Evolutionary conservation across 1,284 basidiomycete genomes (phyloP), one percentile per base, ranked within the genome.

Genomic region (Leccinum fallax): DNA sequence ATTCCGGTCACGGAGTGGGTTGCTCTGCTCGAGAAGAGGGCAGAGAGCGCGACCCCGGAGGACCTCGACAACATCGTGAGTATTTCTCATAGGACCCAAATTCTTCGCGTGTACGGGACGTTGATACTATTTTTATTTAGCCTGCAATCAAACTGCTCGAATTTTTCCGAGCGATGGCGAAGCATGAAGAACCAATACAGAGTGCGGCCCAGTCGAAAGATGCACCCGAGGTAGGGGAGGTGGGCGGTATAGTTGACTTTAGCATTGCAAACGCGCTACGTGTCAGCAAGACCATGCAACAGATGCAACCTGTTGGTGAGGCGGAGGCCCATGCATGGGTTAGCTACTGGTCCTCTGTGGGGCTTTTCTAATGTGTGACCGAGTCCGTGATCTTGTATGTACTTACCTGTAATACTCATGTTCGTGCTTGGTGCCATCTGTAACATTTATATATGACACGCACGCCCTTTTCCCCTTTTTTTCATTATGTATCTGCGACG

Each of bases 121-220:
- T 21, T 46, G 43, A 46, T 11, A n/a, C 2, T n/a, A n/a, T 46
- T 46, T 19, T 51, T 2, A 26, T 51, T 30, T 30, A 71, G 72
- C 70, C 71, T 57, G 71, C 71, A 0, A 66, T 74, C 26, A 74
- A 73, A 46, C 57, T 72, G 0, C 60, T 73, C 15, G 63, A 64
- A 3, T 74, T 63, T 51, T 63, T 65, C 48, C 63, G 65, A 5
- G 43, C 1, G 5, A 55, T 65, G 19, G 53, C 62, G 16, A 56
- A 38, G 10, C 30, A 40, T 6, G 71, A 66, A 6, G 55, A 43
- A 9, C 10, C 16, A 1, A 38, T 3, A 9, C 46, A 28, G 16
- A 5, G 19, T 0, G 40, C 30, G 16, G 9, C 16, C 0, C 48
- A 11, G 5, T 26, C 30, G 13, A 36, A 30, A 8, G 61, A 6